These are phyloP conservation scores for Floccularia luteovirens DNA, from an alignment of 768 basidiomycete genomes.

Conservation along the genomic window DNA sequence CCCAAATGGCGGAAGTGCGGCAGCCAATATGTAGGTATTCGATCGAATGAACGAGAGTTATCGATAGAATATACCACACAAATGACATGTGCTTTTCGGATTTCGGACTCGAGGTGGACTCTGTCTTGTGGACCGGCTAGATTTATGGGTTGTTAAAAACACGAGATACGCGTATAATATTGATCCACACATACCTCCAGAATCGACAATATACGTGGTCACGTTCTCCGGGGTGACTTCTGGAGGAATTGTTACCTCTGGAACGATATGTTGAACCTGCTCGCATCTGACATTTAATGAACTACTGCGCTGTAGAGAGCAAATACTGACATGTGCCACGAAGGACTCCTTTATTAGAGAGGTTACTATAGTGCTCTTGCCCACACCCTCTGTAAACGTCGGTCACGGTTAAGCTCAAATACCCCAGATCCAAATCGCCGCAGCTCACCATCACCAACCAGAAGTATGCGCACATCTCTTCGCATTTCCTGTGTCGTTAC, in stretches of 20 bases:
- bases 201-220: conserved; percentile 96
- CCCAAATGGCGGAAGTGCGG: conserved; percentile 92
- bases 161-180: conserved; percentile 7
- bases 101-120: conserved; percentile 86
- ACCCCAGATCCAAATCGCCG: neutral
- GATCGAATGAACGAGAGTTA: conserved; percentile 93
- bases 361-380: conserved; percentile 96
- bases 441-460: conserved; percentile 85
- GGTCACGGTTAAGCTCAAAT: conserved; percentile 10
- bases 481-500: conserved; percentile 43
- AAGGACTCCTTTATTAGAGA: conserved; percentile 95
- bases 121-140: conserved; percentile 83
- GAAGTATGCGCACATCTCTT: conserved; percentile 88
- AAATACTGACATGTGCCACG: conserved; percentile 65
- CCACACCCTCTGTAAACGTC: conserved; percentile 73
- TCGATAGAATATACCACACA: conserved; percentile 97
- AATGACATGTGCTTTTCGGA: conserved; percentile 96
- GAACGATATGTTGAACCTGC: conserved; percentile 91
- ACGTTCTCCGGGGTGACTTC: conserved; percentile 97
- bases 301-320: conserved; percentile 1
- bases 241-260: conserved; percentile 96
- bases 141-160: neutral
- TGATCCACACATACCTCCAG: conserved; percentile 66
- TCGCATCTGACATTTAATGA: neutral
- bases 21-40: conserved; percentile 97